Percentiles rank a stretch among this genome's conserved stretches.
Evolutionary conservation across 331 rosid species (phyloP).

Genomic region (Acacia pycnantha): DNA sequence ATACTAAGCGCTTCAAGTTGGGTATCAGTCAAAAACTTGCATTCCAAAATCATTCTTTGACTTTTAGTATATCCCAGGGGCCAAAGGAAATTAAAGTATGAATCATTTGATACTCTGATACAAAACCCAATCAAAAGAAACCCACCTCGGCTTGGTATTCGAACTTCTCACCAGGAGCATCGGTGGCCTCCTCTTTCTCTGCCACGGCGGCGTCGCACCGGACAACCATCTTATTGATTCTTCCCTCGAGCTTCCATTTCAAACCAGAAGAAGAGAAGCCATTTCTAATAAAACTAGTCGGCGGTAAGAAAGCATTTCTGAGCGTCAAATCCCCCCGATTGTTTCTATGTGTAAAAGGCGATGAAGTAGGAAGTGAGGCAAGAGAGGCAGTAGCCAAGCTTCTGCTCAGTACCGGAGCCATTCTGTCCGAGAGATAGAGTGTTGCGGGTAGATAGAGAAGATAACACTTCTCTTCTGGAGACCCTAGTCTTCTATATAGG

Average conservation of each 20-base stretch:
- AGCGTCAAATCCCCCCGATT: constrained; percentile 34
- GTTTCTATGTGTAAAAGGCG: constrained; percentile 40
- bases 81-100: not conserved
- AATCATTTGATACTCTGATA: not conserved
- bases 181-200: constrained; percentile 65
- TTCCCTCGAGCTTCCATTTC: constrained; percentile 57
- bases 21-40: not conserved
- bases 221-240: constrained; percentile 38
- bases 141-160: constrained; percentile 98
- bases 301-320: constrained; percentile 60
- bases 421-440: constrained; percentile 10
- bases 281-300: constrained; percentile 34
- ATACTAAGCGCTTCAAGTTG: not conserved
- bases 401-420: constrained; percentile 90
- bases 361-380: constrained; percentile 62
- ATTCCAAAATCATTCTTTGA: not conserved
- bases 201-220: constrained; percentile 89
- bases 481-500: not conserved
- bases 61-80: not conserved
- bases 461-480: not conserved
- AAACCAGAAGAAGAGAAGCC: constrained; percentile 42
- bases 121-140: not conserved
- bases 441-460: not conserved
- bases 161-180: constrained; percentile 71
- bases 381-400: constrained; percentile 60